A percentile compares a stretch with the other conserved stretches of the same genome.
phyloP scores from a whole-genome alignment of 2,329 filamentous ascomycete genomes.

The Dactylonectria estremocensis region DNA sequence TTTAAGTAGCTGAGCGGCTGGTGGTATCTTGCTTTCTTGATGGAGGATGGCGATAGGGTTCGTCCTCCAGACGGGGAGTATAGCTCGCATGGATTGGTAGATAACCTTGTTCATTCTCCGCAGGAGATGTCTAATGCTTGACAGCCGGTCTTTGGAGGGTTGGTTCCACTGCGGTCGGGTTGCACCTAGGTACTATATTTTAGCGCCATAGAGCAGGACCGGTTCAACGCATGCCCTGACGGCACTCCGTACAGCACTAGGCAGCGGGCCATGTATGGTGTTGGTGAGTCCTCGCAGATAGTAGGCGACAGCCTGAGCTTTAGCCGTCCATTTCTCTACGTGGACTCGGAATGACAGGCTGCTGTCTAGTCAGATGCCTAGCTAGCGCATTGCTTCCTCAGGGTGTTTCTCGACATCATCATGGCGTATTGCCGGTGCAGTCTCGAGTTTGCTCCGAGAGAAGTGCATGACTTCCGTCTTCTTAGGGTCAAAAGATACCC shows the following conservation, averaged over 20 bases:
- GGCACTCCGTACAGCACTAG: conserved; percentile 7
- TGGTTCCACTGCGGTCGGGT: conserved; percentile 22
- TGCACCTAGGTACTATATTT: conserved; percentile 28
- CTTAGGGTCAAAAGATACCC: no score
- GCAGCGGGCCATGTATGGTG: conserved; percentile 22
- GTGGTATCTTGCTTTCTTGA: no score
- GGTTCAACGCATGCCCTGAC: conserved; percentile 15
- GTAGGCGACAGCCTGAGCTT: conserved; percentile 15
- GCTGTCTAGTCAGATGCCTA: conserved; percentile 18
- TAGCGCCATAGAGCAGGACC: conserved; percentile 25
- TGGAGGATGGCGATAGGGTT: no score
- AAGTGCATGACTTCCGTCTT: no score
- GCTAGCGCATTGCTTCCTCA: conserved; percentile 11
- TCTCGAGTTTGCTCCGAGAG: no score
- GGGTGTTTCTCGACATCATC: not conserved
- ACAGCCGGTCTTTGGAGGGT: conserved; percentile 13
- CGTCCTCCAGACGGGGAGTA: not conserved
- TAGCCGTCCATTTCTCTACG: conserved; percentile 18
- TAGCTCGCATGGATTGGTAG: conserved; percentile 17
- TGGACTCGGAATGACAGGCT: conserved; percentile 18
- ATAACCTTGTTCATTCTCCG: conserved; percentile 26
- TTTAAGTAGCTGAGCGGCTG: conserved; percentile 23
- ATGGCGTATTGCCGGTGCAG: no score
- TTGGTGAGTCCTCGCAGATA: conserved; percentile 21
- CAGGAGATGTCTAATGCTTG: conserved; percentile 21